phyloP scores from a whole-genome alignment of 116 monocot genomes.

The Posidonia oceanica region DNA sequence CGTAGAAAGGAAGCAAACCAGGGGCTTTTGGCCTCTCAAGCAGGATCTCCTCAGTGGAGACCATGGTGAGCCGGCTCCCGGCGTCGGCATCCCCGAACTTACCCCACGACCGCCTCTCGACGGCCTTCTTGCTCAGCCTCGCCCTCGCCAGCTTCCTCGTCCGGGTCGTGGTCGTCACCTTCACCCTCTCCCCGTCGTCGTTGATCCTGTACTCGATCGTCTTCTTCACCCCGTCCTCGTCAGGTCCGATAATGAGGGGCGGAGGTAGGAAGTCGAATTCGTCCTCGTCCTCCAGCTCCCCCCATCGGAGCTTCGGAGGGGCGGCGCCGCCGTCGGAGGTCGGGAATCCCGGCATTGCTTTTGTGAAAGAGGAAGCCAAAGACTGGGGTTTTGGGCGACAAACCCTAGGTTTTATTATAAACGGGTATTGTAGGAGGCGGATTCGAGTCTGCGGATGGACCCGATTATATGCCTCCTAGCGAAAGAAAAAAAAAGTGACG shows the following conservation, averaged over 20 bases:
- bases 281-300: constrained; percentile 87
- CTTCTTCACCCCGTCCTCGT: constrained; percentile 72
- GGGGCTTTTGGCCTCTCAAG: constrained; percentile 72
- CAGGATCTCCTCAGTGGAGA: constrained; percentile 86
- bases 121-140: constrained; percentile 69
- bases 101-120: constrained; percentile 72
- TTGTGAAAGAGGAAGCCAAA: no score
- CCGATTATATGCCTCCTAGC: no score
- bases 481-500: no score
- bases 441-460: no score
- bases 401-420: no score
- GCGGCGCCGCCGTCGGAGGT: no score
- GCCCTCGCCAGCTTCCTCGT: constrained; percentile 69
- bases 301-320: constrained; percentile 54
- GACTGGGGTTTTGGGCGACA: no score
- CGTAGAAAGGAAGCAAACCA: constrained; percentile 22
- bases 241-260: constrained; percentile 57
- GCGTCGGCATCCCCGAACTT: constrained; percentile 92
- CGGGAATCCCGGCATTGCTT: no score
- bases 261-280: constrained; percentile 69
- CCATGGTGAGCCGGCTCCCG: constrained; percentile 75
- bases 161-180: constrained; percentile 60
- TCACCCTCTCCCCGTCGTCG: constrained; percentile 77
- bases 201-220: constrained; percentile 64
- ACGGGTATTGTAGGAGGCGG: no score